phyloP scores from a whole-genome alignment of 257 asterid genomes.

The Solanum lycopersicoides region DNA sequence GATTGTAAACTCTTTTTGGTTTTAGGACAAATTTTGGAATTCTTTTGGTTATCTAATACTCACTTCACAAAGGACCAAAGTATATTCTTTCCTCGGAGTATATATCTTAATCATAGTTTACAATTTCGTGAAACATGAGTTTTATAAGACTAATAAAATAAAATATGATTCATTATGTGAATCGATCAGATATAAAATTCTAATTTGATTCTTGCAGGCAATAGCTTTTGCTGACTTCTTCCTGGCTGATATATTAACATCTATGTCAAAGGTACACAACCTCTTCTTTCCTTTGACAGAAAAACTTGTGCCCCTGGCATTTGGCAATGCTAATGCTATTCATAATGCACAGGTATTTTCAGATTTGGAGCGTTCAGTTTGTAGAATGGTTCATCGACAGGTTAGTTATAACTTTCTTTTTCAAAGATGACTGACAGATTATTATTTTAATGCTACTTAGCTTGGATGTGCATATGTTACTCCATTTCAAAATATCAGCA shows the following conservation, averaged over 20 bases:
- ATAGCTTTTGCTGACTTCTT: constrained; percentile 90
- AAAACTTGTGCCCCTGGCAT: neutral
- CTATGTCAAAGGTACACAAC: constrained; percentile 91
- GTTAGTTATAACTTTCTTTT: constrained; percentile 19
- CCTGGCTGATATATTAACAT: constrained; percentile 89
- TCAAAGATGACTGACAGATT: neutral
- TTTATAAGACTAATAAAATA: neutral
- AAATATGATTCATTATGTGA: neutral
- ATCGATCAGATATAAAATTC: neutral
- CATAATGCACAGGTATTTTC: constrained; percentile 67
- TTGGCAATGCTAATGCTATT: neutral
- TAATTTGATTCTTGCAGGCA: constrained; percentile 43
- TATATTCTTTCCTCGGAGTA: neutral
- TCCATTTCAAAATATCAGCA: neutral
- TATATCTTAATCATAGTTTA: neutral
- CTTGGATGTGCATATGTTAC: neutral
- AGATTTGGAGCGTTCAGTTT: constrained; percentile 94
- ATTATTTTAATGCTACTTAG: neutral
- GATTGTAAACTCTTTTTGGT: neutral
- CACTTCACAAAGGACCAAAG: neutral
- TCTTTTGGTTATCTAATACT: neutral
- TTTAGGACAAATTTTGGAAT: neutral
- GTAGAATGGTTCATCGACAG: constrained; percentile 99
- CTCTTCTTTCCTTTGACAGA: neutral
- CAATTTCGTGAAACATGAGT: neutral